Evolutionary conservation across 1,284 basidiomycete genomes (phyloP), one percentile per base, ranked within the genome.

Genomic region (Papiliotrema terrestris): DNA sequence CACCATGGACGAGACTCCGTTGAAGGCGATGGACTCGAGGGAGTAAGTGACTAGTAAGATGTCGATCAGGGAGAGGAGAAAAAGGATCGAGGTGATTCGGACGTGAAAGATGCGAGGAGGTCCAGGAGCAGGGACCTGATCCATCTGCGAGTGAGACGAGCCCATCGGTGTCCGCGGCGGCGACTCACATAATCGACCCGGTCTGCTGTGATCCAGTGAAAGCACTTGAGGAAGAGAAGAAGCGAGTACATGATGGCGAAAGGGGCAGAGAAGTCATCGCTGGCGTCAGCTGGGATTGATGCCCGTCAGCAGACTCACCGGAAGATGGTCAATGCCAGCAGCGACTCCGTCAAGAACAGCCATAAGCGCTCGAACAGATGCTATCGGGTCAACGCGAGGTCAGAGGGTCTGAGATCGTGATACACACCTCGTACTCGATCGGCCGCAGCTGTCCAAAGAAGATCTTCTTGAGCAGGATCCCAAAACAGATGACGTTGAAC

Each of bases 261-360:
- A 1, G 86, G 84, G n/a, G 88, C 84, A 74, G 96, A 89, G 73
- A 93, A 91, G 74, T 92, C 89, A 73, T 93, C 89, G 22, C 74
- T 76, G 54, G 13, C 37, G 39, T 48, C 35, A 53, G 47, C 38
- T 19, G 20, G 8, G n/a, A 26, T 13, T 13, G n/a, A 23, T 13
- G 25, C 47, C 47, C 41, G 38, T 22, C 5, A 19, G 44, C 0
- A 41, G 74, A 77, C 63, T 74, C 68, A 71, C 55, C 93, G 83
- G 78, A 98, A 98, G 66, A 98, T 97, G 29, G 95, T 95, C 71
- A 98, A 88, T 2, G 95, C 95, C 46, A 98, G 80, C 39, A 98
- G 81, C 6, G 91, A 94, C 74, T 98, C 95, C 1, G 94, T 98
- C 52, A 98, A 84, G 75, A 96, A 96, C 79, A 95, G 94, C 95